phyloP scores from a whole-genome alignment of 345 rosid genomes.

The Eutrema heterophyllum region DNA sequence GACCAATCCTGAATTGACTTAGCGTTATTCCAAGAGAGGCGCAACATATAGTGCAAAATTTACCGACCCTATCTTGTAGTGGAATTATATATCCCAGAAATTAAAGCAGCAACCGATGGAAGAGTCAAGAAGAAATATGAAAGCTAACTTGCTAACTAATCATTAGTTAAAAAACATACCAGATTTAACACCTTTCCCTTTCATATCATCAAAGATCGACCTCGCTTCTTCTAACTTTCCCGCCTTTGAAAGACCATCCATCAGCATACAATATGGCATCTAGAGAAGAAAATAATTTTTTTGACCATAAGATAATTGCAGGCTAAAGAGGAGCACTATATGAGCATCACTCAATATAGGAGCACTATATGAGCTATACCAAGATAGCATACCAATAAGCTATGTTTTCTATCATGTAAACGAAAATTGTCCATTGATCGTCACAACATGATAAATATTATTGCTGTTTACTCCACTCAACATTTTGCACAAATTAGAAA shows the following conservation, averaged over 20 bases:
- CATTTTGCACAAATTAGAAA: not conserved
- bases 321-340: not conserved
- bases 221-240: constrained; percentile 70
- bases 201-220: constrained; percentile 54
- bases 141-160: constrained; percentile 6
- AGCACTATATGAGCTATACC: not conserved
- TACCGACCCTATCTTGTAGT: no score
- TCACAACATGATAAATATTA: not conserved
- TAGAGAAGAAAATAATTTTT: constrained; percentile 20
- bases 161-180: constrained; percentile 43
- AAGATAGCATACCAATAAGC: not conserved
- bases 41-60: no score
- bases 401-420: no score
- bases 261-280: constrained; percentile 90
- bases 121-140: not conserved
- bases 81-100: no score
- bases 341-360: not conserved
- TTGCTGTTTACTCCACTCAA: not conserved
- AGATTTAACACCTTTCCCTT: constrained; percentile 54
- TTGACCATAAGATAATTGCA: not conserved
- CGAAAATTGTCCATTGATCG: not conserved
- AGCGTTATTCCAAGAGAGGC: no score
- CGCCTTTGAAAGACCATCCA: constrained; percentile 85
- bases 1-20: not conserved
- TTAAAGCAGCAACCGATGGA: not conserved